phyloP scores from a whole-genome alignment of 2,329 filamentous ascomycete species.

The Simplicillium sp. region DNA sequence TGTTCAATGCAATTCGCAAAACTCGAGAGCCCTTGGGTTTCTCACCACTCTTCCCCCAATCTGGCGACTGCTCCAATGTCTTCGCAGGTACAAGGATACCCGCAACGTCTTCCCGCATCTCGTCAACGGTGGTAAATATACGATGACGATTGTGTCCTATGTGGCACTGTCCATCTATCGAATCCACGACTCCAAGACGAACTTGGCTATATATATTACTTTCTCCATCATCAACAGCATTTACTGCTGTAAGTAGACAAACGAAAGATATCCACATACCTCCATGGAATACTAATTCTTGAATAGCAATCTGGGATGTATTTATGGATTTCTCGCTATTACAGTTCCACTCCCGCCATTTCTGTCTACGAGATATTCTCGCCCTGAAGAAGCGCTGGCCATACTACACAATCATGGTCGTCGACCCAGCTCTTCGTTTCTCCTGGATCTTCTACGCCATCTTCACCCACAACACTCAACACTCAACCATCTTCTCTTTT shows the following conservation, averaged over 20 bases:
- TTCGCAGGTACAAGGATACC: slow-evolving; percentile 83
- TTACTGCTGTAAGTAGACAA: slow-evolving; percentile 57
- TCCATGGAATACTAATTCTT: slow-evolving; percentile 1
- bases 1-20: slow-evolving; percentile 69
- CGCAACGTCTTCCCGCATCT: slow-evolving; percentile 84
- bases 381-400: slow-evolving; percentile 71
- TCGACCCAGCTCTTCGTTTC: slow-evolving; percentile 81
- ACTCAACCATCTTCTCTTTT: slow-evolving; percentile 77
- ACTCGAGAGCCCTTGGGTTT: slow-evolving; percentile 80
- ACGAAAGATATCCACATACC: no score
- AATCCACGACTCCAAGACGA: slow-evolving; percentile 47
- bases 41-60: slow-evolving; percentile 75
- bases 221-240: slow-evolving; percentile 75
- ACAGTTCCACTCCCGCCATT: slow-evolving; percentile 60
- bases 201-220: slow-evolving; percentile 65
- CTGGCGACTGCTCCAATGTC: slow-evolving; percentile 83
- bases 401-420: slow-evolving; percentile 77
- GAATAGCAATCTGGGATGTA: slow-evolving; percentile 74
- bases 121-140: slow-evolving; percentile 87
- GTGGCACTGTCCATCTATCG: slow-evolving; percentile 76
- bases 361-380: slow-evolving; percentile 64
- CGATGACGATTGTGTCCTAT: slow-evolving; percentile 72
- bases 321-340: slow-evolving; percentile 95
- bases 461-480: slow-evolving; percentile 69
- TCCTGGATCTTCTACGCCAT: slow-evolving; percentile 93